Evolutionary conservation across 2,329 filamentous ascomycete species (phyloP), one percentile per base, ranked within the genome.

Genomic region (Moelleriella libera): DNA sequence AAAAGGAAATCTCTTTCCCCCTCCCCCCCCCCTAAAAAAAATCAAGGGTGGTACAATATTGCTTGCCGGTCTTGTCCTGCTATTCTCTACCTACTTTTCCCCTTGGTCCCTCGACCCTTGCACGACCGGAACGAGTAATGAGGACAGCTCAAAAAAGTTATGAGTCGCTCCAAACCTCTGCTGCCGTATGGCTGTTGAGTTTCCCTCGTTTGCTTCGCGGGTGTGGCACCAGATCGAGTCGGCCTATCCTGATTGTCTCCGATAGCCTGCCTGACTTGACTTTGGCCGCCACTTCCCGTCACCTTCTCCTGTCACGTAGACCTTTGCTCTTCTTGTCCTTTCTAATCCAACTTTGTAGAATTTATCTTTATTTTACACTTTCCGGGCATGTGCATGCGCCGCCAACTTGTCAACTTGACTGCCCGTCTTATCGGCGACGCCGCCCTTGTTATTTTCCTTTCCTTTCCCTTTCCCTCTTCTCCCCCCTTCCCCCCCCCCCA

Each of bases 381-480:
- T 45, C 49, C 54, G 21, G 21, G 21, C 21, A 21, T 21, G 21
- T 21, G 21, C 21, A 21, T 21, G 21, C 21, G 21, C 21, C 21
- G 21, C 21, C 21, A 3, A 21, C 21, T 21, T 21, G 21, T 21
- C 21, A 21, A 21, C 21, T 21, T 21, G 21, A 21, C 21, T 21
- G 21, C 21, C 21, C 21, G 21, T 21, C 21, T 21, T 21, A 21
- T 21, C 21, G 21, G 21, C 21, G 21, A 21, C 21, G 21, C 21
- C 21, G 21, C 21, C 21, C 21, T 21, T 51, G 54, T 54, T 51
- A 51, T 51, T 53, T 54, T 50, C 29, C 34, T 55, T 48, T 52
- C 50, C 48, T 49, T 46, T 50, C 41, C 45, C 31, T 41, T 39
- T 45, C 37, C 46, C 48, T 53, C 44, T 53, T 43, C 44, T 44